Base-by-base conservation (phyloP, 2,329 filamentous ascomycete genomes). In the Fusarium sp. region DNA sequence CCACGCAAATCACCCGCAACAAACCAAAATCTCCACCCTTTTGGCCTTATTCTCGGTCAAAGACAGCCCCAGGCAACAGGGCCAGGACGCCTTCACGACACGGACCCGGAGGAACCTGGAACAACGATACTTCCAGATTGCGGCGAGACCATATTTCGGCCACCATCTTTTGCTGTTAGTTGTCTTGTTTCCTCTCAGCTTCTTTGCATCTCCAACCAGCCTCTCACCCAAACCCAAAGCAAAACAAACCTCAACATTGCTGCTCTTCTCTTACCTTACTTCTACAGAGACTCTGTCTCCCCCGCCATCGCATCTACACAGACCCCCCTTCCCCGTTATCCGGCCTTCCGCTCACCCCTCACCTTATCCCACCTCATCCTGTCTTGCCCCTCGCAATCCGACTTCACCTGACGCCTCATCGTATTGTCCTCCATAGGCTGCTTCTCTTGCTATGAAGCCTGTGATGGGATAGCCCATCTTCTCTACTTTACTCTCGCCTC, bases 401-500 rank as follows among this genome's bases (percentile, higher is more conserved):
- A 68, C 71, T 66, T 68, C 67, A 61, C 67, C 59, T 73, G 54
- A 59, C 66, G 57, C 51, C 57, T 65, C 65, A 57, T 67, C 57
- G 44, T 58, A 52, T 63, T 57, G 62, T 69, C 64, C 44, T 65
- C 52, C 66, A 64, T 72, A 72, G 65, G 59, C 64, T 59, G 57
- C 57, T 53, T 57, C 46, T 62, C 61, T 62, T 74, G 66, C 53
- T 62, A 62, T 68, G 58, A 70, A 71, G 70, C 71, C 65, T 72
- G 65, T 70, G 60, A 72, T 74, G 72, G 73, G 64, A 75, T 69
- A 74, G 66, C 65, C 54, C 67, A 52, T 58, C 64, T 57, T 71
- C 57, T 72, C 73, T 76, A 68, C 76, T 74, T 62, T 74, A 59
- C 60, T 71, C 76, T 70, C 75, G 76, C 75, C 78, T 80, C 83